Conservation (phyloP, 2,329 filamentous ascomycete species). For the Curvularia verruculosa region DNA sequence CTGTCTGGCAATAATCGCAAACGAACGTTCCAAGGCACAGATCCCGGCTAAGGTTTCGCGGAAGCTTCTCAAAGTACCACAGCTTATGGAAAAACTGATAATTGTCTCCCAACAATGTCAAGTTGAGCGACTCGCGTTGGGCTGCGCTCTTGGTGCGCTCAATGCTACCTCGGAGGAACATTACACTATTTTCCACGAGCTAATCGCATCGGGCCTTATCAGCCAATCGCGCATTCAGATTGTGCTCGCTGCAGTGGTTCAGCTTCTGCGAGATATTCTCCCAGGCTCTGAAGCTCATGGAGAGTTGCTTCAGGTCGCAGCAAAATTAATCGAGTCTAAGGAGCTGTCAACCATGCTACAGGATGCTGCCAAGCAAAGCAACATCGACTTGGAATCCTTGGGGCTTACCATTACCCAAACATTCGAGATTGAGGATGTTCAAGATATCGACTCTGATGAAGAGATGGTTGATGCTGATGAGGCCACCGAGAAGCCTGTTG, state of each 20-base stretch:
- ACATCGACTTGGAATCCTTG: conserved; percentile 71
- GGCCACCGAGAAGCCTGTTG: conserved; percentile 14
- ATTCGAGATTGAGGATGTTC: conserved; percentile 20
- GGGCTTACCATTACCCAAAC: conserved; percentile 48
- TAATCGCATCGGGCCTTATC: conserved; percentile 66
- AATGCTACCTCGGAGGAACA: conserved; percentile 29
- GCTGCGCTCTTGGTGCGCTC: conserved; percentile 63
- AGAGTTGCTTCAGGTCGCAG: conserved; percentile 41
- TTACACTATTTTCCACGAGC: conserved; percentile 61
- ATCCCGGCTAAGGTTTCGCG: conserved; percentile 74
- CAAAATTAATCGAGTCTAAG: conserved; percentile 38
- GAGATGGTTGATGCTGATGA: conserved; percentile 58
- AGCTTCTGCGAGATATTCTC: conserved; percentile 51
- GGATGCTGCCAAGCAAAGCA: conserved; percentile 68
- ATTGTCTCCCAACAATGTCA: conserved; percentile 69
- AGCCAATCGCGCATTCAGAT: conserved; percentile 68
- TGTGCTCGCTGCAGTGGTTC: conserved; percentile 68
- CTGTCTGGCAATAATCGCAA: conserved; percentile 80
- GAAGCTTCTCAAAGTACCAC: conserved; percentile 67
- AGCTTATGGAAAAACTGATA: conserved; percentile 64
- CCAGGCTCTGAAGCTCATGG: conserved; percentile 39
- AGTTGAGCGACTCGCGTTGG: conserved; percentile 73
- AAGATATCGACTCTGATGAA: conserved; percentile 51
- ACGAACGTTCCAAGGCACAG: conserved; percentile 73
- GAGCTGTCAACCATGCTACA: conserved; percentile 64